Evolutionary conservation across 1,284 basidiomycete species (phyloP).

Genomic region (Uromyces viciae-fabae): DNA sequence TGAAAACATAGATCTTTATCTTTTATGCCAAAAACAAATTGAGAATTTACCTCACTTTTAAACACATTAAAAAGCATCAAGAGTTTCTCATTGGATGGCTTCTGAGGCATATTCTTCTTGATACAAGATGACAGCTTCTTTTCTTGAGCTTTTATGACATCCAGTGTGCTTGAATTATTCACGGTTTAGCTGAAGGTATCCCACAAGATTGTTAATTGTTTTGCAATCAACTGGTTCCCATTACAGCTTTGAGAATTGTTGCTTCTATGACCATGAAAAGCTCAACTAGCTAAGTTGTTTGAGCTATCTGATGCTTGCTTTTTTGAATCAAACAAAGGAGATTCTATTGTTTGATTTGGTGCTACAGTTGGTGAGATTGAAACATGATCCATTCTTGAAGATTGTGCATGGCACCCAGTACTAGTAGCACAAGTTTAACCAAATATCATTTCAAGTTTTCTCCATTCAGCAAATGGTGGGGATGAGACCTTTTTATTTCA

Average conservation of each 20-base stretch:
- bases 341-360: too few species aligned
- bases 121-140: too few species aligned
- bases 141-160: too few species aligned
- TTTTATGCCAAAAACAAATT: neutral
- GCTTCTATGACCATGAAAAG: too few species aligned
- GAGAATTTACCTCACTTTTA: neutral
- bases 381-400: neutral
- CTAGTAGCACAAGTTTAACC: neutral
- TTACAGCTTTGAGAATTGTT: too few species aligned
- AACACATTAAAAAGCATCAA: neutral
- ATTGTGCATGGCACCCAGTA: neutral
- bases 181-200: too few species aligned
- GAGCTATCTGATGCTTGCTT: neutral
- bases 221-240: too few species aligned
- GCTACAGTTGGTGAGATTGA: too few species aligned
- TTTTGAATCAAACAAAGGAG: too few species aligned
- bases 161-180: too few species aligned
- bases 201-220: too few species aligned
- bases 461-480: neutral
- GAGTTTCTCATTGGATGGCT: neutral
- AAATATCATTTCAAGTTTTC: neutral
- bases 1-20: neutral
- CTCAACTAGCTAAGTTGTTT: neutral
- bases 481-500: neutral
- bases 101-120: too few species aligned